Conservation (phyloP, 257 asterid genomes). For the Ehretia macrophylla region DNA sequence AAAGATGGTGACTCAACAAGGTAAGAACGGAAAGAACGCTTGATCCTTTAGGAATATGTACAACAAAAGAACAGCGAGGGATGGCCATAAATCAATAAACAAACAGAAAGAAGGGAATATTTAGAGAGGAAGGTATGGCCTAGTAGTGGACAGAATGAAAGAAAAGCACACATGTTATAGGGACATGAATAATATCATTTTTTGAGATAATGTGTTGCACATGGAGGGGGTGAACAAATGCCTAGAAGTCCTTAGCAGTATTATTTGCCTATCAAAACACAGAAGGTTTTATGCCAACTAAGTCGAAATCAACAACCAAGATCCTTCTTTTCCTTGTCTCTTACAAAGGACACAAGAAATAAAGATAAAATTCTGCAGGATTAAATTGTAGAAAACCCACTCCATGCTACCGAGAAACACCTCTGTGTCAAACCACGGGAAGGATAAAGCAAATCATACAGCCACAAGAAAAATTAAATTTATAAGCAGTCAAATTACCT, state of each 20-base stretch:
- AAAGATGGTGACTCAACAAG: not conserved
- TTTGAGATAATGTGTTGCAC: not conserved
- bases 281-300: too few species aligned
- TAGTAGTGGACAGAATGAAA: not conserved
- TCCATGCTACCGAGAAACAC: not conserved
- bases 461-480: not conserved
- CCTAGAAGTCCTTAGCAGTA: too few species aligned
- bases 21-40: not conserved
- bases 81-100: not conserved
- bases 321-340: too few species aligned
- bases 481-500: constrained; percentile 39
- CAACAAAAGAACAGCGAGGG: not conserved
- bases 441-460: not conserved
- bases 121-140: not conserved
- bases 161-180: too few species aligned
- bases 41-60: not conserved
- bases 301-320: too few species aligned
- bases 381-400: too few species aligned
- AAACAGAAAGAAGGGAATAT: not conserved
- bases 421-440: not conserved
- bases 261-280: too few species aligned
- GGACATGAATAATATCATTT: too few species aligned
- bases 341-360: too few species aligned
- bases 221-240: not conserved
- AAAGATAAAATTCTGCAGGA: too few species aligned